These are phyloP conservation scores for Brettanomyces sp. DNA, from an alignment of 805 yeast genomes.

Conservation along the genomic window DNA sequence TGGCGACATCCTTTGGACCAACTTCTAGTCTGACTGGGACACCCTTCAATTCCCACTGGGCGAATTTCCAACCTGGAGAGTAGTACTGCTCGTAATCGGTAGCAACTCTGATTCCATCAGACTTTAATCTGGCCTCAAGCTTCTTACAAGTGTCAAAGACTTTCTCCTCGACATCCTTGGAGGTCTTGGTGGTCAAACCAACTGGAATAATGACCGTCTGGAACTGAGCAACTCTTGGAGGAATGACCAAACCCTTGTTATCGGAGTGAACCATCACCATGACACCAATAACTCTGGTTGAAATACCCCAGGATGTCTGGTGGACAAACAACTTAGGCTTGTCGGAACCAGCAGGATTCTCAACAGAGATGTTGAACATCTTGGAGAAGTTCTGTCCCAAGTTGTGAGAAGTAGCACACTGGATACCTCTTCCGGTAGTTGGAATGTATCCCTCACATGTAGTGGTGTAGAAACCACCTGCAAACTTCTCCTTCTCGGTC, in stretches of 20 bases:
- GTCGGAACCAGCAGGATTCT: slow-evolving; percentile 84
- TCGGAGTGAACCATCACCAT: slow-evolving; percentile 99
- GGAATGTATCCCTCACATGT: slow-evolving; percentile 96
- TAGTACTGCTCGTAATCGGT: slow-evolving; percentile 91
- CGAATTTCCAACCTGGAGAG: slow-evolving; percentile 98
- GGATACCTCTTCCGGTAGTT: slow-evolving; percentile 98
- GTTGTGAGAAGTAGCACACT: slow-evolving; percentile 98
- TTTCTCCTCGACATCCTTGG: slow-evolving; percentile 62
- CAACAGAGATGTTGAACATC: slow-evolving; percentile 94
- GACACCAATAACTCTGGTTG: slow-evolving; percentile 98
- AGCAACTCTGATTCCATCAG: slow-evolving; percentile 60
- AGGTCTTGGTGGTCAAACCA: slow-evolving; percentile 83
- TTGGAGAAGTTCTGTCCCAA: slow-evolving; percentile 97
- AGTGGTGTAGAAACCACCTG: slow-evolving; percentile 94
- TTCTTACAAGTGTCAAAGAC: slow-evolving; percentile 63
- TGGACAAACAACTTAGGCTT: slow-evolving; percentile 80
- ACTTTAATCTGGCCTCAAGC: slow-evolving; percentile 53
- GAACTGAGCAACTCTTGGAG: slow-evolving; percentile 90
- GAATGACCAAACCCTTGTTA: slow-evolving; percentile 94
- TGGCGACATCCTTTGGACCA: slow-evolving; percentile 91
- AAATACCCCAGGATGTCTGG: slow-evolving; percentile 99
- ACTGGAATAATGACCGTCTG: slow-evolving; percentile 94
- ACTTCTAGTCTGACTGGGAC: slow-evolving; percentile 86
- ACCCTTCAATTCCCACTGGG: slow-evolving; percentile 96
- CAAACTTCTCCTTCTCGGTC: slow-evolving; percentile 96